phyloP scores from a whole-genome alignment of 2,329 filamentous ascomycete species.

The Trichoderma harzianum region DNA sequence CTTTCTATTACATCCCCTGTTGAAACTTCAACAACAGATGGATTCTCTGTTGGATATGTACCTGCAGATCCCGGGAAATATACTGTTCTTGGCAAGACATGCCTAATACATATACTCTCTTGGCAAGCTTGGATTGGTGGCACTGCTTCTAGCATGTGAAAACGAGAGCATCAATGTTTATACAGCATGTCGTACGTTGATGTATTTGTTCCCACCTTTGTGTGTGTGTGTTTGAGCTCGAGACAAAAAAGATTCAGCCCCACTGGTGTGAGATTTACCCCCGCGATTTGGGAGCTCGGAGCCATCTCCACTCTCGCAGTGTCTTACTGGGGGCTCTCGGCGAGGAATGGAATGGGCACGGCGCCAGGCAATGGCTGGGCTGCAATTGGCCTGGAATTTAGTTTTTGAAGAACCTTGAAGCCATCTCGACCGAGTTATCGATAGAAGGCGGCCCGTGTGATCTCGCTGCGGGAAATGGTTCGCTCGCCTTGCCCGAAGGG shows the following conservation, averaged over 20 bases:
- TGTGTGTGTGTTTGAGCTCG: not conserved
- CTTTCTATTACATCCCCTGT: not conserved
- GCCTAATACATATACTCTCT: not conserved
- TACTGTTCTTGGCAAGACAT: not conserved
- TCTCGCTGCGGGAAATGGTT: not conserved
- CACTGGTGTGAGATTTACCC: conserved; percentile 8
- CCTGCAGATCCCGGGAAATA: not conserved
- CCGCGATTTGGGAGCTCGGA: conserved; percentile 4
- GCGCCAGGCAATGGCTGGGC: not conserved
- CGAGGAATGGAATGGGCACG: conserved; percentile 11
- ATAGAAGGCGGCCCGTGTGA: conserved; percentile 4
- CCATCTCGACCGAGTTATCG: not conserved
- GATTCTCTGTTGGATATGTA: not conserved
- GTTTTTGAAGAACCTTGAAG: not conserved
- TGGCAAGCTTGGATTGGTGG: not conserved
- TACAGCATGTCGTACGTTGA: not conserved
- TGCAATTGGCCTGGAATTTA: not conserved
- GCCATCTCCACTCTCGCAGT: not conserved
- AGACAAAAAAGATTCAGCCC: not conserved
- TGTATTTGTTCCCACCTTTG: not conserved
- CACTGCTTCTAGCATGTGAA: not conserved
- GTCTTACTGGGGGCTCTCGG: not conserved
- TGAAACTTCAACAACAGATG: not conserved
- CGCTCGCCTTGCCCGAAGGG: not conserved
- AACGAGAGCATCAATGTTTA: not conserved